These are phyloP conservation scores for Jimgerdemannia flammicorona DNA, from an alignment of 192 early-diverging fungal genomes.

Conservation along the genomic window DNA sequence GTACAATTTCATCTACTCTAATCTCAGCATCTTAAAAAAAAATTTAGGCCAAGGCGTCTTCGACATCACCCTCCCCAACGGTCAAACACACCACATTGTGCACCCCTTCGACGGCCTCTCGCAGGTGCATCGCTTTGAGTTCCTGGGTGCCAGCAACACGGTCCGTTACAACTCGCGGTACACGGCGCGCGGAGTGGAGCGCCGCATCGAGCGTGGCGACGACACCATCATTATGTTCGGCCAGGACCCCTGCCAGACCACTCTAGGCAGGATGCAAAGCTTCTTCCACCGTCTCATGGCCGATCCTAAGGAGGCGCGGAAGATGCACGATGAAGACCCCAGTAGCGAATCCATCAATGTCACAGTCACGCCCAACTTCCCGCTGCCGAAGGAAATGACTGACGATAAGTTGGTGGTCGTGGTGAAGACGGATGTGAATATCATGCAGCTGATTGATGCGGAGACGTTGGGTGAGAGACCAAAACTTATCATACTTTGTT, in stretches of 20 bases:
- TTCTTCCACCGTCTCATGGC: neutral
- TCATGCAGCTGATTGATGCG: slow-evolving; percentile 27
- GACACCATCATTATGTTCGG: slow-evolving; percentile 34
- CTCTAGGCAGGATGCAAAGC: slow-evolving; percentile 21
- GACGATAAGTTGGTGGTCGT: slow-evolving; percentile 19
- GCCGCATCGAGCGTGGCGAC: slow-evolving; percentile 20
- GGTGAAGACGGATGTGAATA: slow-evolving; percentile 34
- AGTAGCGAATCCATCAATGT: slow-evolving; percentile 20
- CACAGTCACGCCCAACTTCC: slow-evolving; percentile 36
- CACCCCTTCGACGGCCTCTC: slow-evolving; percentile 37
- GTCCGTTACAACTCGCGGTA: slow-evolving; percentile 14
- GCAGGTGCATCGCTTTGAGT: slow-evolving; percentile 20
- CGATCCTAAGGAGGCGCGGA: neutral
- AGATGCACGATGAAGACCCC: neutral
- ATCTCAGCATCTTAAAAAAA: too few relatives aligned
- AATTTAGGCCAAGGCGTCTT: slow-evolving; percentile 26
- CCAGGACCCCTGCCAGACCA: slow-evolving; percentile 31
- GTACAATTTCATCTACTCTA: neutral
- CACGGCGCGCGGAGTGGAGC: slow-evolving; percentile 26
- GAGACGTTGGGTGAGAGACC: slow-evolving; percentile 18
- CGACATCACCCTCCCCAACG: slow-evolving; percentile 25
- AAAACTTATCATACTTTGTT: neutral
- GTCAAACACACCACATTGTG: slow-evolving; percentile 27
- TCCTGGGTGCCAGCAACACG: neutral
- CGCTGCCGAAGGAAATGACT: slow-evolving; percentile 17